Evolutionary conservation across 768 basidiomycete species (phyloP), one percentile per base, ranked within the genome.

Genomic region (Pseudohyphozyma bogoriensis): DNA sequence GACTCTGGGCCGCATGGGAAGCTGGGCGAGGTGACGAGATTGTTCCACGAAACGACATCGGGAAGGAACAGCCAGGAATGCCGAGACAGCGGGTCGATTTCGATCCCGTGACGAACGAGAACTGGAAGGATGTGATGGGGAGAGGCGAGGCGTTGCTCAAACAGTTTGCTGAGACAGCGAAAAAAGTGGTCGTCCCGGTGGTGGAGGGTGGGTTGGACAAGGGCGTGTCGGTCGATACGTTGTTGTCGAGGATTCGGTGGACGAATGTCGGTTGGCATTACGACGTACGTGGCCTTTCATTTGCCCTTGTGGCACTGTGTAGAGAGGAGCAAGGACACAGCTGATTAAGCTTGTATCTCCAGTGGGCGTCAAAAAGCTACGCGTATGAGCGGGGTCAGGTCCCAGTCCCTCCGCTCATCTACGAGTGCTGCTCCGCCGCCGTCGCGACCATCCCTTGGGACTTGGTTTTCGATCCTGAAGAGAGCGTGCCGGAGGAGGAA

Each of bases 281-380:
- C 73, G 89, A 77, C 63, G 76, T 76, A 44, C 44, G 73, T 68
- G 4, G 29, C 29, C 52, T 22, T 22, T 24, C 22, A 10, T 45
- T 16, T 2, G 33, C n/a, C 9, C 26, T 20, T 20, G 33, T 44
- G 3, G 10, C 7, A 5, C 33, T n/a, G n/a, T n/a, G n/a, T n/a
- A n/a, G n/a, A n/a, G n/a, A n/a, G n/a, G n/a, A n/a, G n/a, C n/a
- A n/a, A n/a, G n/a, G 32, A 44, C 37, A 28, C 8, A 28, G 31
- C n/a, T 33, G 1, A 42, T 49, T 35, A 46, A 47, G 51, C 18
- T 26, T 40, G n/a, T 11, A 18, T 31, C 13, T 18, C 11, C 56
- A 97, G 76, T 96, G 93, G 93, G 87, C 88, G 4, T 87, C 83
- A 32, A 99, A 97, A 70, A 84, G 87, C 60, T 99, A 99, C 71